Evolutionary conservation across 345 rosid species (phyloP).

Genomic region (Noccaea bulbosa): DNA sequence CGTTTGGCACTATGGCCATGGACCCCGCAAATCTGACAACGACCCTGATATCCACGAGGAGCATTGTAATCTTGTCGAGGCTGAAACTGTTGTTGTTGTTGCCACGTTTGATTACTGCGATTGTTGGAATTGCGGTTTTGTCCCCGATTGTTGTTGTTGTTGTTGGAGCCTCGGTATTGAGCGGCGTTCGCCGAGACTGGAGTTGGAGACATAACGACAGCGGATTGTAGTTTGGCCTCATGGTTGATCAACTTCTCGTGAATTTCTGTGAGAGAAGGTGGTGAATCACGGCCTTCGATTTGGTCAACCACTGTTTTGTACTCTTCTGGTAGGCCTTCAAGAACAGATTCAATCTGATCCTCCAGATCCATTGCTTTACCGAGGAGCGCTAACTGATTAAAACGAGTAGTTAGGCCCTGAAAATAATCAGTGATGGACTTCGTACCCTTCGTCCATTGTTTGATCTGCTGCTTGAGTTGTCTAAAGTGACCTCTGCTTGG

Average conservation of each 20-base stretch:
- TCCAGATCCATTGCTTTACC: neutral
- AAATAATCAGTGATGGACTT: neutral
- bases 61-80: no score
- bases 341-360: neutral
- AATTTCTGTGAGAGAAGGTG: neutral
- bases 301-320: neutral
- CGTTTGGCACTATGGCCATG: no score
- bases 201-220: neutral
- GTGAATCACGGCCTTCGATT: neutral
- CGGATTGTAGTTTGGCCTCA: neutral
- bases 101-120: no score
- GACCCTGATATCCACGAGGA: no score
- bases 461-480: neutral
- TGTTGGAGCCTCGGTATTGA: neutral
- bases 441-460: neutral
- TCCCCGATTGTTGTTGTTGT: no score
- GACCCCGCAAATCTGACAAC: no score
- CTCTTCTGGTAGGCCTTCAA: neutral
- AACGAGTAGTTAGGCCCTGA: neutral
- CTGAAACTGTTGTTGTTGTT: no score
- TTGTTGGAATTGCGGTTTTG: no score
- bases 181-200: neutral
- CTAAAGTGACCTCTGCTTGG: neutral
- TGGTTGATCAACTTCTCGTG: neutral
- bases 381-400: neutral